Percentiles rank a stretch among this genome's conserved stretches.
phyloP scores from a whole-genome alignment of 2,329 filamentous ascomycete species.

The Fonsecaea multimorphosa region DNA sequence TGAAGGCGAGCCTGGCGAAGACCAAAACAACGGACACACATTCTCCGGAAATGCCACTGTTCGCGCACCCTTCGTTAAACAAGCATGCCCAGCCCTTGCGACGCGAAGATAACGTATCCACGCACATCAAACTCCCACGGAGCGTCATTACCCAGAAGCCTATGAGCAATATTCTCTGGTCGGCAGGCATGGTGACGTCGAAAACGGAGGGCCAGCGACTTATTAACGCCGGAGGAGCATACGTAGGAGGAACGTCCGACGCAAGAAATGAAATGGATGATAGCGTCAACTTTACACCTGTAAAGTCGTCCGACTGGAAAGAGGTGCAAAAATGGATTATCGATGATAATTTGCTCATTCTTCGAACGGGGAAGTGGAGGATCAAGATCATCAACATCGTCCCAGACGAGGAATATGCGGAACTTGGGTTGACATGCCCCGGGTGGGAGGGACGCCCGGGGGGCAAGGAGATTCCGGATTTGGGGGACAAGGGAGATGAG shows the following conservation, averaged over 20 bases:
- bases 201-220: conserved; percentile 60
- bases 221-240: conserved; percentile 57
- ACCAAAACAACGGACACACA: conserved; percentile 15
- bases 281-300: conserved; percentile 56
- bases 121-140: conserved; percentile 54
- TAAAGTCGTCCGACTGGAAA: conserved; percentile 46
- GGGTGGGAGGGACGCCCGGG: conserved; percentile 54
- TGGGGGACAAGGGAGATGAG: not conserved
- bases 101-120: conserved; percentile 47
- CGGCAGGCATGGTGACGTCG: conserved; percentile 58
- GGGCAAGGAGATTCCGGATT: not conserved
- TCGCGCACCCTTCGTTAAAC: conserved; percentile 43
- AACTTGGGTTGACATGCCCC: conserved; percentile 53
- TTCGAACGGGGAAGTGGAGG: conserved; percentile 66
- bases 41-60: conserved; percentile 9
- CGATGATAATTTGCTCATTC: conserved; percentile 58
- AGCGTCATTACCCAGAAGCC: conserved; percentile 57
- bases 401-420: conserved; percentile 59
- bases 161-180: conserved; percentile 58
- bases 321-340: conserved; percentile 58
- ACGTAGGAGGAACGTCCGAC: conserved; percentile 54
- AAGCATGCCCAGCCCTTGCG: conserved; percentile 48
- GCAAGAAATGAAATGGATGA: conserved; percentile 50
- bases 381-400: conserved; percentile 63
- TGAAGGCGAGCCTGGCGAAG: conserved; percentile 26